phyloP scores from a whole-genome alignment of 2,329 filamentous ascomycete genomes.

The Penicillium sp. region DNA sequence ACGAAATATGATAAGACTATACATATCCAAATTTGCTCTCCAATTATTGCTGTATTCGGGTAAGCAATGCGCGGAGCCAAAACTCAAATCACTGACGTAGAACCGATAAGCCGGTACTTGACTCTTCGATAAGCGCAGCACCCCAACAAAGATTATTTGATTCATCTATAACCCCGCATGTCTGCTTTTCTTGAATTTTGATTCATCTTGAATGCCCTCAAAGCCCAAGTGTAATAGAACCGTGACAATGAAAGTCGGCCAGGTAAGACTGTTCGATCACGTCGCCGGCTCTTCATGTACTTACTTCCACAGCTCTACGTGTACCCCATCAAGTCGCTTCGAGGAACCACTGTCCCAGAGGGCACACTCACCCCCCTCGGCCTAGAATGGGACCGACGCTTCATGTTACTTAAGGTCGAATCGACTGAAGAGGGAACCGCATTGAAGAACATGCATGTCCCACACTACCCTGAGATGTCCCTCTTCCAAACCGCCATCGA shows the following conservation, averaged over 20 bases:
- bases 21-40: not conserved
- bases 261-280: constrained; percentile 23
- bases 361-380: constrained; percentile 61
- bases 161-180: not conserved
- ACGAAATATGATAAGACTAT: constrained; percentile 24
- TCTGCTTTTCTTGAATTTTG: not conserved
- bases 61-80: not conserved
- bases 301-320: constrained; percentile 56
- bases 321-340: constrained; percentile 73
- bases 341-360: constrained; percentile 55
- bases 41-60: not conserved
- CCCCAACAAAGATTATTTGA: not conserved
- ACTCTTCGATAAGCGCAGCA: constrained; percentile 9
- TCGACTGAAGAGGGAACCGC: constrained; percentile 18
- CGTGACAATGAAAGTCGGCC: constrained; percentile 39
- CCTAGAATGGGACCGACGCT: constrained; percentile 64
- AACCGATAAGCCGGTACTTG: not conserved
- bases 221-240: not conserved
- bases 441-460: constrained; percentile 60
- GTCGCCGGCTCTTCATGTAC: not conserved
- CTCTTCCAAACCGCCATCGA: constrained; percentile 63
- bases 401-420: constrained; percentile 64
- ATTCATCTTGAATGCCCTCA: not conserved
- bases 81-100: constrained; percentile 2
- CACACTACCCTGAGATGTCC: constrained; percentile 57